Evolutionary conservation across 1,284 basidiomycete genomes (phyloP).

Genomic region (Agroathelia rolfsii): DNA sequence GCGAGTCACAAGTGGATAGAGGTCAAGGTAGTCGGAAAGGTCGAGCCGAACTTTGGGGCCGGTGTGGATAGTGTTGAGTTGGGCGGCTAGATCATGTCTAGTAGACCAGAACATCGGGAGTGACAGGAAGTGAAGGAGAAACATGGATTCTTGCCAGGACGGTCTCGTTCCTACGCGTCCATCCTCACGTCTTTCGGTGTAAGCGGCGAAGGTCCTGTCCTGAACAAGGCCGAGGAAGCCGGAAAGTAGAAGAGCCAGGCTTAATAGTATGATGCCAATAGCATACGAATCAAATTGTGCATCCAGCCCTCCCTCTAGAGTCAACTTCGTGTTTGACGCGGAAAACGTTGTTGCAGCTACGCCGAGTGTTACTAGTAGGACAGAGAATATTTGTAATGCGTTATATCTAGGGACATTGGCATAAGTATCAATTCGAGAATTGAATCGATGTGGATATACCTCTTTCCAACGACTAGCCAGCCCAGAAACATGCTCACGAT

Average conservation of each 20-base stretch:
- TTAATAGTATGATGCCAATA: slow-evolving; percentile 66
- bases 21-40: slow-evolving; percentile 10
- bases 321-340: slow-evolving; percentile 30
- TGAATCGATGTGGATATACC: slow-evolving; percentile 26
- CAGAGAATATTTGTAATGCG: slow-evolving; percentile 58
- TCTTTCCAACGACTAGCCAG: slow-evolving; percentile 48
- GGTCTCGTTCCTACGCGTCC: slow-evolving; percentile 19
- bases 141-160: slow-evolving; percentile 85
- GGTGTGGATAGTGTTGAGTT: slow-evolving; percentile 34
- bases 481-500: slow-evolving; percentile 75
- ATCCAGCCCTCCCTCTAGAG: slow-evolving; percentile 12
- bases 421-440: slow-evolving; percentile 3
- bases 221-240: slow-evolving; percentile 82
- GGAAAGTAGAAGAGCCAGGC: slow-evolving; percentile 70
- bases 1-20: slow-evolving; percentile 8
- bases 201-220: slow-evolving; percentile 68
- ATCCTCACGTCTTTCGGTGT: slow-evolving; percentile 30
- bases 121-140: slow-evolving; percentile 74
- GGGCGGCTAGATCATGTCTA: slow-evolving; percentile 38
- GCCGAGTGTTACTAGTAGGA: slow-evolving; percentile 72
- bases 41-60: slow-evolving; percentile 18
- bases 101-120: slow-evolving; percentile 65
- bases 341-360: slow-evolving; percentile 81
- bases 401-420: slow-evolving; percentile 44
- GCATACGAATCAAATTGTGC: slow-evolving; percentile 39